These are phyloP conservation scores for Aspergillus fructus DNA, from an alignment of 2,329 filamentous ascomycete genomes.

Conservation along the genomic window DNA sequence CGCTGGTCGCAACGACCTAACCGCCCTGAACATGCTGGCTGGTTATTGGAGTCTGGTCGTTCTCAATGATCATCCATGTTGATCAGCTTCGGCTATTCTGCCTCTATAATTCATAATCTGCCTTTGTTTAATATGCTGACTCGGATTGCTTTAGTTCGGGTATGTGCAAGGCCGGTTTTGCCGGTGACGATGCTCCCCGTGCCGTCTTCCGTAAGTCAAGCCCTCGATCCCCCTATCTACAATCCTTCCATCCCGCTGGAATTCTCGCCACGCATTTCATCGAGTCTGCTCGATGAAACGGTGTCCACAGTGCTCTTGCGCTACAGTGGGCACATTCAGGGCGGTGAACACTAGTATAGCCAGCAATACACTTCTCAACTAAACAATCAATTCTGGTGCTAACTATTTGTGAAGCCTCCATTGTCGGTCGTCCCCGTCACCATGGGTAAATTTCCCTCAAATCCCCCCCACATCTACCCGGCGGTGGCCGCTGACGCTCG, in stretches of 20 bases:
- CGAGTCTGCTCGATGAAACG: background rate
- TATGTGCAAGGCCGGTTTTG: constrained; percentile 99
- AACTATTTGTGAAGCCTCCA: constrained; percentile 69
- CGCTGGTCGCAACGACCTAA: constrained; percentile 12
- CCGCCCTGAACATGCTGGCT: background rate
- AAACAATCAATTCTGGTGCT: constrained; percentile 16
- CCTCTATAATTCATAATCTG: background rate
- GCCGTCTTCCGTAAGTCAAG: constrained; percentile 97
- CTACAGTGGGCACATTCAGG: constrained; percentile 12
- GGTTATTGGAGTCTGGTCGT: background rate
- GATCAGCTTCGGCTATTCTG: background rate
- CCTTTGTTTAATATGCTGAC: constrained; percentile 15
- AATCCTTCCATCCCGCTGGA: constrained; percentile 23
- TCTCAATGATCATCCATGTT: background rate
- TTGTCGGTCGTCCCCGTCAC: constrained; percentile 98
- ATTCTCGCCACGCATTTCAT: constrained; percentile 17
- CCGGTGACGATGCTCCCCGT: constrained; percentile 99
- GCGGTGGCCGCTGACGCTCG: constrained; percentile 31
- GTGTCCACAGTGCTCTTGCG: constrained; percentile 26
- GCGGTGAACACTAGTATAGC: constrained; percentile 3
- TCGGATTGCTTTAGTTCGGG: constrained; percentile 69
- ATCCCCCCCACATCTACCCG: constrained; percentile 1
- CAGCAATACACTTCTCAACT: background rate
- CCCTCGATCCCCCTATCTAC: constrained; percentile 12
- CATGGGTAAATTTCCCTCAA: constrained; percentile 77